phyloP scores from a whole-genome alignment of 495 filamentous ascomycete genomes.

The Xylona heveae region DNA sequence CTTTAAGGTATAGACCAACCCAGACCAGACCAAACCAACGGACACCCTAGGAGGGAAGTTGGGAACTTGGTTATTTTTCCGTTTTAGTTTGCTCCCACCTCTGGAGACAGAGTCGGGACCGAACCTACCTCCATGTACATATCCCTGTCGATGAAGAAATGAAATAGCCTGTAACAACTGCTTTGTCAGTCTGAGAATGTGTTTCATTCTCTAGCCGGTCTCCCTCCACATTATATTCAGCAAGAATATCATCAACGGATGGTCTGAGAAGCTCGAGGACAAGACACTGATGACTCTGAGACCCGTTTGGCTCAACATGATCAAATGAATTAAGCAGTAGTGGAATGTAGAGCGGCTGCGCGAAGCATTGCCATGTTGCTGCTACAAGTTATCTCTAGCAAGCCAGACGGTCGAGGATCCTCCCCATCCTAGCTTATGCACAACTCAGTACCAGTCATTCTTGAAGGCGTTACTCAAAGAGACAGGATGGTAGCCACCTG shows the following conservation, averaged over 20 bases:
- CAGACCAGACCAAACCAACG: too few relatives aligned
- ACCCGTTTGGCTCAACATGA: conserved; percentile 21
- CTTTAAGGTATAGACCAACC: too few relatives aligned
- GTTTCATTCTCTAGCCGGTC: background rate
- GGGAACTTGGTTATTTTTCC: too few relatives aligned
- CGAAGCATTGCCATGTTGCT: conserved; percentile 4
- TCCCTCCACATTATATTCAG: conserved; percentile 8
- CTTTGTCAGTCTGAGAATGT: background rate
- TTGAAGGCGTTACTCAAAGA: conserved; percentile 6
- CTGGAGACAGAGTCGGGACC: too few relatives aligned
- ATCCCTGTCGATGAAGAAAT: background rate
- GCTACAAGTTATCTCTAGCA: conserved; percentile 4
- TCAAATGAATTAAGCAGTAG: conserved; percentile 18
- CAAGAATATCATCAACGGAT: conserved; percentile 6
- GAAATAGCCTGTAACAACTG: background rate
- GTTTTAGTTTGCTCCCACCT: too few relatives aligned
- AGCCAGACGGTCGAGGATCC: conserved; percentile 9
- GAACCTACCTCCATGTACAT: background rate
- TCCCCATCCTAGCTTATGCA: conserved; percentile 8
- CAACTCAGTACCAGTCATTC: conserved; percentile 4
- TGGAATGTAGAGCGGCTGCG: conserved; percentile 14
- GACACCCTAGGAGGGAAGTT: too few relatives aligned
- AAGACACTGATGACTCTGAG: conserved; percentile 22
- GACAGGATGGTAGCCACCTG: conserved; percentile 9
- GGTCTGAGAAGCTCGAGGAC: conserved; percentile 24